Evolutionary conservation across 495 filamentous ascomycete genomes (phyloP).

Genomic region (Neurospora cerealis): DNA sequence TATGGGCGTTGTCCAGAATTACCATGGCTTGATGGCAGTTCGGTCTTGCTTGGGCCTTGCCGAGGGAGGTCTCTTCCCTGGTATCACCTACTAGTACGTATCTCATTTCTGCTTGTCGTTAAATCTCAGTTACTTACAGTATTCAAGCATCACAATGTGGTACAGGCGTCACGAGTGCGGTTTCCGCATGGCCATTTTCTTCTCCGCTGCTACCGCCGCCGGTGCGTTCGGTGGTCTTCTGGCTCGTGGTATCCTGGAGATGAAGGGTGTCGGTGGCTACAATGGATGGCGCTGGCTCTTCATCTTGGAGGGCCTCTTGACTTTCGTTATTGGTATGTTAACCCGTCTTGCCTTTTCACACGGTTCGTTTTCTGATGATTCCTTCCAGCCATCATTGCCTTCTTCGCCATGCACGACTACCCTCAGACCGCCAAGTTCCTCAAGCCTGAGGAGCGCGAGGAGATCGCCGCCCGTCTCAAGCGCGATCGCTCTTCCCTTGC

Average conservation of each 20-base stretch:
- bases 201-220: slow-evolving; percentile 66
- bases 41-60: slow-evolving; percentile 64
- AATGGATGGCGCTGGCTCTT: slow-evolving; percentile 73
- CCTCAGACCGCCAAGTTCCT: slow-evolving; percentile 70
- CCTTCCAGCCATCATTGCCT: slow-evolving; percentile 45
- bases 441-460: slow-evolving; percentile 49
- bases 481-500: slow-evolving; percentile 62
- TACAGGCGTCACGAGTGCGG: slow-evolving; percentile 56
- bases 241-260: slow-evolving; percentile 56
- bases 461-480: slow-evolving; percentile 56
- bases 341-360: slow-evolving; percentile 1
- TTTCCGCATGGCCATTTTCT: slow-evolving; percentile 69
- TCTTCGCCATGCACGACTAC: slow-evolving; percentile 70
- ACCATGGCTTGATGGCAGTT: slow-evolving; percentile 58
- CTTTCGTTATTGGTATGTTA: slow-evolving; percentile 46
- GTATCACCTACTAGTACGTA: slow-evolving; percentile 55
- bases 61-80: slow-evolving; percentile 75
- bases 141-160: slow-evolving; percentile 53
- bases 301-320: slow-evolving; percentile 58
- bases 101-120: background rate
- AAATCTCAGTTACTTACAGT: background rate
- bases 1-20: slow-evolving; percentile 69
- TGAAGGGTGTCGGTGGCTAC: slow-evolving; percentile 54
- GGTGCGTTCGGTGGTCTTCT: slow-evolving; percentile 74
- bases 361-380: background rate